These are phyloP conservation scores for Penicillium sp. DNA, from an alignment of 2,329 filamentous ascomycete genomes.

Conservation along the genomic window DNA sequence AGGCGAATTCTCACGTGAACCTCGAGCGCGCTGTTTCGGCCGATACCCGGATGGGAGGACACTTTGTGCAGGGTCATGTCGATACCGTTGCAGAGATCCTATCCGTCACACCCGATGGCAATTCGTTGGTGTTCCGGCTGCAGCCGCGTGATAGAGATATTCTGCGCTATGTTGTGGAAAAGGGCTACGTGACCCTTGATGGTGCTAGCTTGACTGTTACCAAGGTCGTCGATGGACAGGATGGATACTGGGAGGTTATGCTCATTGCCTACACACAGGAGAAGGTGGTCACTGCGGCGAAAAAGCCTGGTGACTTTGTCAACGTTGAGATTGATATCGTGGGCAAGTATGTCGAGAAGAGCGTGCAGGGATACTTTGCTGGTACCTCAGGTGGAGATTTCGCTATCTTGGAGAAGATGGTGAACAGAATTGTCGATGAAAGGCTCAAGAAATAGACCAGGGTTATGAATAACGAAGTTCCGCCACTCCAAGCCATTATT, in stretches of 20 bases:
- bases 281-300: conserved; percentile 77
- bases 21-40: conserved; percentile 91
- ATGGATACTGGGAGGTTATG: conserved; percentile 94
- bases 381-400: conserved; percentile 39
- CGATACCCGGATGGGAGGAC: conserved; percentile 92
- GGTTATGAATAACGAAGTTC: background rate
- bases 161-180: conserved; percentile 87
- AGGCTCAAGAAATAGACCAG: conserved; percentile 49
- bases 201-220: conserved; percentile 94
- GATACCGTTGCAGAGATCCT: conserved; percentile 80
- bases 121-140: conserved; percentile 84
- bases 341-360: conserved; percentile 68
- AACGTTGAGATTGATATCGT: conserved; percentile 93
- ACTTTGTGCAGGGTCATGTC: conserved; percentile 97
- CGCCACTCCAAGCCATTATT: background rate
- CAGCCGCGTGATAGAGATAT: conserved; percentile 66
- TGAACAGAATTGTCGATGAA: conserved; percentile 71
- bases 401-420: conserved; percentile 67
- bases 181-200: conserved; percentile 92
- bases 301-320: conserved; percentile 75
- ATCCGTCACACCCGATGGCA: conserved; percentile 74
- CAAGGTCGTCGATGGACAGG: conserved; percentile 71
- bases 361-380: conserved; percentile 73
- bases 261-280: conserved; percentile 95
- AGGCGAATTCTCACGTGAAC: conserved; percentile 69